phyloP scores from a whole-genome alignment of 176 grass and related monocot species.

The Canna indica region DNA sequence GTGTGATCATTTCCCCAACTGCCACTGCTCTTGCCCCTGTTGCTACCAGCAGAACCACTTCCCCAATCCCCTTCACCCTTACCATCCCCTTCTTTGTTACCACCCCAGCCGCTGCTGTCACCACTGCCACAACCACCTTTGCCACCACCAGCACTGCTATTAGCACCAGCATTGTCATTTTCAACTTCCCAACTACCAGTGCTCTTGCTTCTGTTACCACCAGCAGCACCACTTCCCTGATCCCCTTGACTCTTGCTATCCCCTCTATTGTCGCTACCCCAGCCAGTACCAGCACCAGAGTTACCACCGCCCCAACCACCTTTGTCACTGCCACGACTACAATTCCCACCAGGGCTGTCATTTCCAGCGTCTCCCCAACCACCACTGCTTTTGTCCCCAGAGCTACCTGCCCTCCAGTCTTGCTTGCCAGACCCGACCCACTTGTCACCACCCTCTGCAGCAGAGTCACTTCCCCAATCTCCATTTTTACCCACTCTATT shows the following conservation, averaged over 20 bases:
- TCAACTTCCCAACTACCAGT: background rate
- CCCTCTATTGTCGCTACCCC: slow-evolving; percentile 21
- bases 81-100: slow-evolving; percentile 19
- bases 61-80: slow-evolving; percentile 33
- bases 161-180: background rate
- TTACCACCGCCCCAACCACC: background rate
- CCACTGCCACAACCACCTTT: no score
- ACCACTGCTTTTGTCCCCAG: no score
- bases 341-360: background rate
- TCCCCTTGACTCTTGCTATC: slow-evolving; percentile 16
- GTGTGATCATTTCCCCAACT: background rate
- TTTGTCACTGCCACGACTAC: background rate
- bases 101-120: slow-evolving; percentile 6
- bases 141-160: background rate
- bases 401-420: no score
- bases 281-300: background rate
- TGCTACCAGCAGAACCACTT: slow-evolving; percentile 7
- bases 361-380: no score
- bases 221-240: slow-evolving; percentile 27
- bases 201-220: background rate
- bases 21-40: background rate
- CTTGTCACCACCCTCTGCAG: no score
- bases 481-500: no score
- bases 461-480: no score
- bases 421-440: no score